A percentile compares a stretch with the other conserved stretches of the same genome.
These are phyloP conservation scores for Nakazawaea molendinolei DNA, from an alignment of 805 yeast species.

Conservation along the genomic window DNA sequence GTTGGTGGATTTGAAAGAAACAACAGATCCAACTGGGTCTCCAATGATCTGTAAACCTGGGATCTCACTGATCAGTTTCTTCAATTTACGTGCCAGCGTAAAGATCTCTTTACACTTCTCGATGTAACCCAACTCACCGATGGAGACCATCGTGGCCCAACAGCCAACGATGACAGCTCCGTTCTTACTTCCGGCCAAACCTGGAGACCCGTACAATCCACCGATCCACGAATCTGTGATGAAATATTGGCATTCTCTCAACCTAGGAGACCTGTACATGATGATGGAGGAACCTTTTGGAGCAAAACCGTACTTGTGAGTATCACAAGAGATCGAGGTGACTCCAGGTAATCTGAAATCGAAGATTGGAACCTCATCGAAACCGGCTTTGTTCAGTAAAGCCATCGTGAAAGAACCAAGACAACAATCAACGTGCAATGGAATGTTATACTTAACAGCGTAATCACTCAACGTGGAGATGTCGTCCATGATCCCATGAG, in stretches of 20 bases:
- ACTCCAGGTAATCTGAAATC: constrained; percentile 88
- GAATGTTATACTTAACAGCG: constrained; percentile 64
- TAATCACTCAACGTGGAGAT: constrained; percentile 63
- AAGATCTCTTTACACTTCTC: constrained; percentile 64
- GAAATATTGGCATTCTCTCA: constrained; percentile 80
- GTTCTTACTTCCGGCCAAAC: constrained; percentile 93
- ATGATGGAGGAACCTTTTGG: constrained; percentile 94
- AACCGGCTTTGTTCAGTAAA: constrained; percentile 62
- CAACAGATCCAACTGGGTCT: constrained; percentile 77
- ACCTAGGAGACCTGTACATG: constrained; percentile 68
- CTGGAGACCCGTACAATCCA: constrained; percentile 94
- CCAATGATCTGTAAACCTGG: constrained; percentile 70
- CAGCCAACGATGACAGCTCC: constrained; percentile 98
- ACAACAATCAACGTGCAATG: constrained; percentile 94
- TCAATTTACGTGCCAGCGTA: constrained; percentile 53
- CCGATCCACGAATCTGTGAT: constrained; percentile 85
- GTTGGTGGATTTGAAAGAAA: constrained; percentile 57
- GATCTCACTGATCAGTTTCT: constrained; percentile 34
- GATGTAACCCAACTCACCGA: constrained; percentile 81
- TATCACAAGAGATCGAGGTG: constrained; percentile 97
- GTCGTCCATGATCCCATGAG: constrained; percentile 94
- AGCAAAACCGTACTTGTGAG: constrained; percentile 98
- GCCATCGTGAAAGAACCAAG: constrained; percentile 89
- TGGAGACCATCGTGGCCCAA: constrained; percentile 84
- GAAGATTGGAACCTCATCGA: constrained; percentile 43